These are phyloP conservation scores for Oleoguttula mirabilis DNA, from an alignment of 495 filamentous ascomycete genomes.

Conservation along the genomic window DNA sequence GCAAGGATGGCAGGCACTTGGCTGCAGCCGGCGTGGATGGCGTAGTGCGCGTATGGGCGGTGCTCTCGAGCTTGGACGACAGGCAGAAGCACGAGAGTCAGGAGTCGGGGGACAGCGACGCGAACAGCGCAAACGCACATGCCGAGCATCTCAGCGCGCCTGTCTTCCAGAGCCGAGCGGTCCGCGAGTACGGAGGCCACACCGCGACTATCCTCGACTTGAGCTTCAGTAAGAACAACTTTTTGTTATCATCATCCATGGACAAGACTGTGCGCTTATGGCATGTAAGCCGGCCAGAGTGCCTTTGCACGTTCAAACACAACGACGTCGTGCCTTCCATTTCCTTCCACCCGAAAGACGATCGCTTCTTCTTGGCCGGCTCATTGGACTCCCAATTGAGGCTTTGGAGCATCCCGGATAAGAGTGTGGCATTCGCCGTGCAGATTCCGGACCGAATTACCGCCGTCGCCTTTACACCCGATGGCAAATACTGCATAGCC, in stretches of 20 bases:
- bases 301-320: conserved; percentile 91
- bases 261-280: conserved; percentile 95
- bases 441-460: conserved; percentile 82
- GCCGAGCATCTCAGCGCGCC: conserved; percentile 61
- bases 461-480: conserved; percentile 83
- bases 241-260: conserved; percentile 92
- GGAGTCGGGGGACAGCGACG: conserved; percentile 38
- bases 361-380: conserved; percentile 92
- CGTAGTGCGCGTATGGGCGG: conserved; percentile 80
- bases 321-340: conserved; percentile 93
- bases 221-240: conserved; percentile 99
- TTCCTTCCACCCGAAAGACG: conserved; percentile 87
- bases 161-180: conserved; percentile 70
- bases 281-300: conserved; percentile 78
- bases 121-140: conserved; percentile 28
- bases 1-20: conserved; percentile 82
- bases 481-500: conserved; percentile 81
- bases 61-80: conserved; percentile 72
- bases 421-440: conserved; percentile 77
- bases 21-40: conserved; percentile 81
- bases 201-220: conserved; percentile 78
- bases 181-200: conserved; percentile 74
- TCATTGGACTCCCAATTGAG: conserved; percentile 85
- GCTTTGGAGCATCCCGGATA: conserved; percentile 96
- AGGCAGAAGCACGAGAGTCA: conserved; percentile 58